Evolutionary conservation across 2,329 filamentous ascomycete species (phyloP), one percentile per base, ranked within the genome.

Genomic region (Xylaria sp.): DNA sequence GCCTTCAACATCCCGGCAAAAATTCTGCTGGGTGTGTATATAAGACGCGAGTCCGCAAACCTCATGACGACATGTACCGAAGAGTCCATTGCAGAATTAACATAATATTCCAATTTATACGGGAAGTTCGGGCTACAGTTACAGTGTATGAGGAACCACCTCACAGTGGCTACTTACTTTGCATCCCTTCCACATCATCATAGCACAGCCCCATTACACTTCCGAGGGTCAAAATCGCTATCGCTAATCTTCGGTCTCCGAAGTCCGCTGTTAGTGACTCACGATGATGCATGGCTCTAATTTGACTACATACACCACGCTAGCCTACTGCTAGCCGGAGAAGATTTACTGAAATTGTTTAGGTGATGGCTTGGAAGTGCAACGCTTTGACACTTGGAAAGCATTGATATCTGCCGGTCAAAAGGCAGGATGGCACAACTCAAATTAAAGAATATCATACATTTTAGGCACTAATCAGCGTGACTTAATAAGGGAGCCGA

Each of bases 221-320:
- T 59, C 4, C 28, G 42, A 9, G 42, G 2, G 42, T 10, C 57
- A 20, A 20, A 26, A 23, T 11, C 28, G 6, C 57, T 10, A 49
- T 51, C 51, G n/a, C 58, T 40, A 49, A 31, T 46, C 33, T 31
- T 51, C 17, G 23, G 46, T 51, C 46, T 61, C 46, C 46, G 44
- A 38, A 26, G 13, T 38, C 20, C 48, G 28, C 40, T 33, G 11
- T n/a, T 7, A 20, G 17, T 42, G 23, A 23, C 36, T 20, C 13
- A 9, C 2, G 6, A 28, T 11, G 26, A 46, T 28, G 56, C 15
- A 23, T 33, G 10, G 26, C 26, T 46, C 26, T 9, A 44, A 6
- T 17, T 31, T 7, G 13, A 26, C 3, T 28, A 31, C 48, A 48
- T 2, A 20, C 42, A 4, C n/a, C 11, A 9, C 7, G 20, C 46